Evolutionary conservation across 176 grass and related monocot genomes (phyloP).

Genomic region (Carex pumila): DNA sequence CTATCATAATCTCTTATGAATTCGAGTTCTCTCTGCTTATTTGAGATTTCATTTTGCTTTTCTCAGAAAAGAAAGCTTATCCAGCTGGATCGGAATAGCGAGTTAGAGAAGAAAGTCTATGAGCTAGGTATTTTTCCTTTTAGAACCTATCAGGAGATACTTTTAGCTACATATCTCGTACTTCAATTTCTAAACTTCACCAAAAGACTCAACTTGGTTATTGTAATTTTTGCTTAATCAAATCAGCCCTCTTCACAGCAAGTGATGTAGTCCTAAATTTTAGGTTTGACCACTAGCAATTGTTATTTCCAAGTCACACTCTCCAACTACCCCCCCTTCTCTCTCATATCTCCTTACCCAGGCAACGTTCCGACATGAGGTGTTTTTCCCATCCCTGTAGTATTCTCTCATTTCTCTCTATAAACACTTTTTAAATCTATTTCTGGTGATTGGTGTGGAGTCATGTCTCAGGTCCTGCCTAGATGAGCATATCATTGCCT

Average conservation of each 20-base stretch:
- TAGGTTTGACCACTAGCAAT: neutral
- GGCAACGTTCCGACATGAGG: neutral
- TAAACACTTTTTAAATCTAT: neutral
- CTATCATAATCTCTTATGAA: neutral
- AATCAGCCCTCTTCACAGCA: neutral
- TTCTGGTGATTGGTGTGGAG: neutral
- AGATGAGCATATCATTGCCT: neutral
- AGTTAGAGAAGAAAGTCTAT: neutral
- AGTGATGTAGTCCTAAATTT: neutral
- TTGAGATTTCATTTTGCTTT: neutral
- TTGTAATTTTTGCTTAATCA: neutral
- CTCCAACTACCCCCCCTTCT: neutral
- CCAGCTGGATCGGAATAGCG: neutral
- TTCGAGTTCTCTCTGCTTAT: neutral
- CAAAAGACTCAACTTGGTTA: neutral
- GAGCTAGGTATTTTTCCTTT: neutral
- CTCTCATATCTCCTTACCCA: neutral
- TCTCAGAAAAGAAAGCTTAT: conserved; percentile 3
- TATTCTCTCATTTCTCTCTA: neutral
- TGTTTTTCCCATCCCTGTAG: neutral
- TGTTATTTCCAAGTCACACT: neutral
- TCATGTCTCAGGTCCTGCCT: neutral
- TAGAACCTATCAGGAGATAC: neutral
- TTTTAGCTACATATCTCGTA: neutral
- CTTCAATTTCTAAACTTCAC: neutral